Percentiles rank a stretch among this genome's conserved stretches.
Conservation (phyloP, 305 asterid species). For the Fraxinus paxiana region DNA sequence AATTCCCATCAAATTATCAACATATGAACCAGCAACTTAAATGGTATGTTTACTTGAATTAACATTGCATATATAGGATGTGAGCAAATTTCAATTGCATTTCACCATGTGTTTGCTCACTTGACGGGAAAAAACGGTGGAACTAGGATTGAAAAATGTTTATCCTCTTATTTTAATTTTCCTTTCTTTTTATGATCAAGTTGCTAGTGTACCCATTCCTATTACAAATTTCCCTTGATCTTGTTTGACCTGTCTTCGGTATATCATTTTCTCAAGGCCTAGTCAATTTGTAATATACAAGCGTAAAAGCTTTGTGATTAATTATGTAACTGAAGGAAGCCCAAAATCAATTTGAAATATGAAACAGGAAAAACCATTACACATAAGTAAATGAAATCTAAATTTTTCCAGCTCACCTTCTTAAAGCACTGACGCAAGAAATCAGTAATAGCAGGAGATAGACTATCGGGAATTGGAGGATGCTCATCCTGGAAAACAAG, state of each 20-base stretch:
- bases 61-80: not conserved
- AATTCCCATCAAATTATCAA: not conserved
- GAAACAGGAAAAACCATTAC: not conserved
- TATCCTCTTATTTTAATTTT: not conserved
- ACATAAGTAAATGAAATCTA: constrained; percentile 2
- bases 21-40: not conserved
- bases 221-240: not conserved
- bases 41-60: not conserved
- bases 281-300: not conserved
- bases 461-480: constrained; percentile 96
- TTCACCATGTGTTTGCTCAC: not conserved
- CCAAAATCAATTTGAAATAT: not conserved
- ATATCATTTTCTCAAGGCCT: not conserved
- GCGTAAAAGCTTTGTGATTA: not conserved
- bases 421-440: constrained; percentile 93
- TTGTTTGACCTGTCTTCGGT: not conserved
- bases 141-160: not conserved
- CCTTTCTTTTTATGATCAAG: not conserved
- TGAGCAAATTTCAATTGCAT: not conserved
- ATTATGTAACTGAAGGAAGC: not conserved
- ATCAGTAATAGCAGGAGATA: constrained; percentile 90
- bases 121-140: not conserved
- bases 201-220: not conserved
- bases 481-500: constrained; percentile 71
- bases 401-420: constrained; percentile 60